A percentile compares a stretch with the other conserved stretches of the same genome.
phyloP scores from a whole-genome alignment of 345 rosid species.

The Xanthoceras sorbifolium region DNA sequence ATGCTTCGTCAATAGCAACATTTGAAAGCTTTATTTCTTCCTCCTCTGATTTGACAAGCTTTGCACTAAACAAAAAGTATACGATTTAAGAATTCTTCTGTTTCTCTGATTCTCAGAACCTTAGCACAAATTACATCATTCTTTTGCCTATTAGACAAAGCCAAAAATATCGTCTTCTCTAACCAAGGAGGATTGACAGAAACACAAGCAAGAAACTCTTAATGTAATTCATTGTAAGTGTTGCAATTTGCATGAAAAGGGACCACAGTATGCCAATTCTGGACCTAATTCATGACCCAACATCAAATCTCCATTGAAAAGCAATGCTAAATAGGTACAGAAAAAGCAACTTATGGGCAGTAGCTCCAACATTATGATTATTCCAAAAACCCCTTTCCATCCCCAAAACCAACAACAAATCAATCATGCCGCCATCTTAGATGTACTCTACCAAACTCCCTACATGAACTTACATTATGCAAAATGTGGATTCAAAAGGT shows the following conservation, averaged over 20 bases:
- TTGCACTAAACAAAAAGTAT: background rate
- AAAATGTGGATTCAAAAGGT: background rate
- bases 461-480: background rate
- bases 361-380: background rate
- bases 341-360: background rate
- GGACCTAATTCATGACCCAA: background rate
- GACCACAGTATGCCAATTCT: background rate
- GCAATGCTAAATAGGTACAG: background rate
- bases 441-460: background rate
- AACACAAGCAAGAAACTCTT: background rate
- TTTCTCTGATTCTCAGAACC: background rate
- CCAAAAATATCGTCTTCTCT: background rate
- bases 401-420: background rate
- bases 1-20: background rate
- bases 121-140: background rate
- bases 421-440: background rate
- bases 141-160: background rate
- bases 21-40: conserved; percentile 7
- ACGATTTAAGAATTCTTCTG: background rate
- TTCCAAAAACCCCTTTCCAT: background rate
- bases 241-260: background rate
- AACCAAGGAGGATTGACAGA: background rate
- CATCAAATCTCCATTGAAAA: background rate
- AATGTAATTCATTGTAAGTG: background rate
- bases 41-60: background rate